Conservation (phyloP, 2,329 filamentous ascomycete species). For the Fusarium sp. region DNA sequence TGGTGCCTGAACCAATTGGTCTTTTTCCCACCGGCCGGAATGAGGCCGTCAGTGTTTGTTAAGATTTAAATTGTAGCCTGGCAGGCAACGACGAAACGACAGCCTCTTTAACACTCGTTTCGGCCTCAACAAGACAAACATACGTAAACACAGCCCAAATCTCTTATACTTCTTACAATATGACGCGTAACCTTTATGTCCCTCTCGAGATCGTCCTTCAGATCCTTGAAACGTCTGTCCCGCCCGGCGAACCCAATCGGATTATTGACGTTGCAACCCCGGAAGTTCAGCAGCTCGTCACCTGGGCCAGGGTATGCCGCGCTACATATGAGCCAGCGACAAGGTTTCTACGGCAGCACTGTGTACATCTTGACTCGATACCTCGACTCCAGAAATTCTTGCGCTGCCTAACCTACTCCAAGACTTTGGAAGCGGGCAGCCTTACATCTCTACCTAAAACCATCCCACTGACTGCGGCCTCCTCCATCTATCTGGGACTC, state of each 20-base stretch:
- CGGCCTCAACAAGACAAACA: not conserved
- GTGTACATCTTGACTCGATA: constrained; percentile 12
- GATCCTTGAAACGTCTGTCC: constrained; percentile 15
- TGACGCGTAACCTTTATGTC: not conserved
- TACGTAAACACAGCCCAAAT: not conserved
- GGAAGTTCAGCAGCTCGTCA: constrained; percentile 21
- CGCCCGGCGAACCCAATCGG: constrained; percentile 8
- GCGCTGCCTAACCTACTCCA: not conserved
- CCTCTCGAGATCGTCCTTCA: constrained; percentile 33
- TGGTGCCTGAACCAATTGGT: not conserved
- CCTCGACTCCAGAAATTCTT: constrained; percentile 10
- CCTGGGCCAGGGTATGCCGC: constrained; percentile 27
- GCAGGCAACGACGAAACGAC: constrained; percentile 14
- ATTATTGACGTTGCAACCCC: constrained; percentile 14
- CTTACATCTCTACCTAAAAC: not conserved
- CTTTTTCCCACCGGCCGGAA: not conserved
- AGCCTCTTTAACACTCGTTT: not conserved
- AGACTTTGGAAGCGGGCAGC: not conserved
- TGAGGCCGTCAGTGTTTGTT: not conserved
- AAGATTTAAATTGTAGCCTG: constrained; percentile 12
- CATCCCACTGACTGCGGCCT: not conserved
- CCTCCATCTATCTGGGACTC: constrained; percentile 28
- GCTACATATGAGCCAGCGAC: constrained; percentile 17
- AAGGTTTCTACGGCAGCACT: constrained; percentile 23
- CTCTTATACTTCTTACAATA: not conserved